These are phyloP conservation scores for Warburgia ugandensis DNA, from an alignment of 164 flowering plant genomes.

Conservation along the genomic window DNA sequence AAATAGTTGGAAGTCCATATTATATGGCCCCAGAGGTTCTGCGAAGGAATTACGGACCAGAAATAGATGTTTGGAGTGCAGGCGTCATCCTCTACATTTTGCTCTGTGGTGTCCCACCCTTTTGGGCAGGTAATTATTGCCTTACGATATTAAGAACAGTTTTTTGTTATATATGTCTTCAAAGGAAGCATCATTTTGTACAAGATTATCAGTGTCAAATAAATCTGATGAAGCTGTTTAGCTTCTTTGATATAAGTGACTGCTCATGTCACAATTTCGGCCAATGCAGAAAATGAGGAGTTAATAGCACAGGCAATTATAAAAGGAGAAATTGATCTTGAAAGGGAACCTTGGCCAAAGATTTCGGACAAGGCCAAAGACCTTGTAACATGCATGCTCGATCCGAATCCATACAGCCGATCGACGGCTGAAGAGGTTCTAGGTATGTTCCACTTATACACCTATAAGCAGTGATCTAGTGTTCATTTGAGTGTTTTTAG, in stretches of 20 bases:
- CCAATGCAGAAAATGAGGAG: constrained; percentile 66
- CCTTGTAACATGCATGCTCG: constrained; percentile 71
- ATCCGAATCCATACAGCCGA: constrained; percentile 61
- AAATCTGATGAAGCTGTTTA: not conserved
- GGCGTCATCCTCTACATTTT: constrained; percentile 79
- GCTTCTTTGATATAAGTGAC: not conserved
- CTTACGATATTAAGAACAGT: not conserved
- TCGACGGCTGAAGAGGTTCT: constrained; percentile 68
- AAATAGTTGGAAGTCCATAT: constrained; percentile 87
- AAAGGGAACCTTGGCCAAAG: constrained; percentile 91
- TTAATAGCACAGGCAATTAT: constrained; percentile 86
- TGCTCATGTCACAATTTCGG: not conserved
- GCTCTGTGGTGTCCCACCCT: constrained; percentile 86
- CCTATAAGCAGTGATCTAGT: not conserved
- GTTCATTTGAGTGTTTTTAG: too few relatives aligned
- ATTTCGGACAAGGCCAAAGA: constrained; percentile 72
- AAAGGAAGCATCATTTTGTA: not conserved
- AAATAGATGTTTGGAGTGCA: constrained; percentile 81
- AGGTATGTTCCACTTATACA: constrained; percentile 29
- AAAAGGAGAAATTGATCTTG: constrained; percentile 36
- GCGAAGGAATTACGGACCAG: constrained; percentile 62
- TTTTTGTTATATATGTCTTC: not conserved
- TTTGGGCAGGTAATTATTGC: constrained; percentile 66
- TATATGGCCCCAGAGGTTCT: constrained; percentile 93
- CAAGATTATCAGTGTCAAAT: not conserved